phyloP scores from a whole-genome alignment of 768 basidiomycete genomes.

The Pisolithus orientalis region DNA sequence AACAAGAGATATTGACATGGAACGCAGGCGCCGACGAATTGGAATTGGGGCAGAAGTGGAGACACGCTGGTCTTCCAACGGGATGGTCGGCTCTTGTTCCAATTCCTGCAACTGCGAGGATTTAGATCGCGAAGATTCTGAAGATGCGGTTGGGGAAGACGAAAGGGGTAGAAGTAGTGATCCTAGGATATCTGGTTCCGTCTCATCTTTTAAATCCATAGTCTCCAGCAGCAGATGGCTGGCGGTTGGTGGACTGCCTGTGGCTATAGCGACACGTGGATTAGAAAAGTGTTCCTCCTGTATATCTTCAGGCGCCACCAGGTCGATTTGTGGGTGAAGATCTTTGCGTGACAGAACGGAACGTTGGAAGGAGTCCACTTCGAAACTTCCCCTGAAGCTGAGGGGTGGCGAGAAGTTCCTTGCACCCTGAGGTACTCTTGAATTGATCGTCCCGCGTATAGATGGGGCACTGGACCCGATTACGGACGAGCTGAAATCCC shows the following conservation, averaged over 20 bases:
- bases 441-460: conserved; percentile 1
- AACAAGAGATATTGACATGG: conserved; percentile 1
- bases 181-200: background rate
- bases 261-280: background rate
- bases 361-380: background rate
- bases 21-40: conserved; percentile 1
- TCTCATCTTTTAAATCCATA: background rate
- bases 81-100: background rate
- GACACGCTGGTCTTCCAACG: background rate
- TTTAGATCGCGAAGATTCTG: background rate
- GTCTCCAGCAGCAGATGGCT: background rate
- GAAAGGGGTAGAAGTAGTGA: background rate
- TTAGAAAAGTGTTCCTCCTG: conserved; percentile 2
- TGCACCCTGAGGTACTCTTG: conserved; percentile 4
- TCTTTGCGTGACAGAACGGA: background rate
- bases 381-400: background rate
- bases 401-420: background rate
- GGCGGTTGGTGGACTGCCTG: background rate
- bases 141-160: background rate
- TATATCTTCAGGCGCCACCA: background rate
- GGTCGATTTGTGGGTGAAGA: background rate
- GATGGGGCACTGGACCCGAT: conserved; percentile 29
- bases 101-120: background rate
- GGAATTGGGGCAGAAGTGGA: conserved; percentile 4
- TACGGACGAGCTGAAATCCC: conserved; percentile 62